Evolutionary conservation across 202 grass and related monocot genomes (phyloP).

Genomic region (Brachypodium distachyon): DNA sequence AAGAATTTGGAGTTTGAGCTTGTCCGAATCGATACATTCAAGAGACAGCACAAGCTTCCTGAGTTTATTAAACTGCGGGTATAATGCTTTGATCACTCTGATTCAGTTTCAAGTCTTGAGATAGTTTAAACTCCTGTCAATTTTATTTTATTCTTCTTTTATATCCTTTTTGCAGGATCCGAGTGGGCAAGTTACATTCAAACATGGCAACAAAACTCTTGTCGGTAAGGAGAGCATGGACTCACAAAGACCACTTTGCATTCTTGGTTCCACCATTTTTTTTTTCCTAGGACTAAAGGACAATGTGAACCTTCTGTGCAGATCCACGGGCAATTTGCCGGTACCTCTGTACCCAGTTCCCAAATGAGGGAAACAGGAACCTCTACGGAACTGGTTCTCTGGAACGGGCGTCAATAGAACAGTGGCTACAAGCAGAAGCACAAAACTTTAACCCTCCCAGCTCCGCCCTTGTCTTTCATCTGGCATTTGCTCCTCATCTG

Average conservation of each 20-base stretch:
- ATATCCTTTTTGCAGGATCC: constrained; percentile 60
- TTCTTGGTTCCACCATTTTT: neutral
- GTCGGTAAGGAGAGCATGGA: constrained; percentile 42
- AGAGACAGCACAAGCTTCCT: constrained; percentile 52
- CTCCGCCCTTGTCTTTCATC: constrained; percentile 69
- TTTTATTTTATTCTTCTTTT: neutral
- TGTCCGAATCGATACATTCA: constrained; percentile 65
- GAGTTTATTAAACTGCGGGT: constrained; percentile 73
- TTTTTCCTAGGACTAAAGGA: neutral
- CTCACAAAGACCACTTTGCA: neutral
- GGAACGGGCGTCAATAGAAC: constrained; percentile 73
- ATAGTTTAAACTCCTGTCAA: neutral
- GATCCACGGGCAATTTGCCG: constrained; percentile 76
- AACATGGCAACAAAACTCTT: constrained; percentile 57
- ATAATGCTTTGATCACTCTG: neutral
- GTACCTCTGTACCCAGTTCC: constrained; percentile 52
- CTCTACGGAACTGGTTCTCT: constrained; percentile 60
- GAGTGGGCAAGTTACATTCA: constrained; percentile 71
- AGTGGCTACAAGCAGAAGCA: constrained; percentile 79
- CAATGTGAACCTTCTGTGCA: constrained; percentile 9
- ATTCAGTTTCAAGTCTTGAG: neutral
- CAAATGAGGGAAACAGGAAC: constrained; percentile 40
- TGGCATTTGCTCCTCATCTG: constrained; percentile 53
- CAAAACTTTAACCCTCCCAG: constrained; percentile 67
- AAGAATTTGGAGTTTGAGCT: constrained; percentile 74